phyloP scores from a whole-genome alignment of 805 yeast genomes.

The Wickerhamiella musiphila region DNA sequence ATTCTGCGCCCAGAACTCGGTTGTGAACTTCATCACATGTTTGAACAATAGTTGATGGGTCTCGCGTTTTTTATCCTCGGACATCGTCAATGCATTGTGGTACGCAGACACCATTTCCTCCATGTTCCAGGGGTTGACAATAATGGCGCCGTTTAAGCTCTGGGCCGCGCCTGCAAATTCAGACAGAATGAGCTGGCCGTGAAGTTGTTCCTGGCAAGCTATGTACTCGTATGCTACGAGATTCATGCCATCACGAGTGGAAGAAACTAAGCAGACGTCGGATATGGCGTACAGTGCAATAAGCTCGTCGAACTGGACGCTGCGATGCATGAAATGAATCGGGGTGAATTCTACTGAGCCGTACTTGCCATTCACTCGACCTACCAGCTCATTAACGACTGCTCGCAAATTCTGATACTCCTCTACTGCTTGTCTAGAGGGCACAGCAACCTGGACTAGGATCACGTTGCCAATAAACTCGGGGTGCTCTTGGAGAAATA shows the following conservation, averaged over 20 bases:
- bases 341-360: constrained; percentile 97
- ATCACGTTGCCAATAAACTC: constrained; percentile 98
- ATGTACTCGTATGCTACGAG: constrained; percentile 90
- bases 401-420: constrained; percentile 90
- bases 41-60: constrained; percentile 73
- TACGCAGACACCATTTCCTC: constrained; percentile 82
- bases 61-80: constrained; percentile 58
- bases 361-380: constrained; percentile 87
- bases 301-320: constrained; percentile 79
- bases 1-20: constrained; percentile 93
- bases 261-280: constrained; percentile 82
- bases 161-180: constrained; percentile 99
- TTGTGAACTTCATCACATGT: constrained; percentile 84
- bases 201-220: constrained; percentile 76
- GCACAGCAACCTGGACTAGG: constrained; percentile 91
- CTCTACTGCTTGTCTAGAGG: constrained; percentile 94
- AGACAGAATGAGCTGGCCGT: constrained; percentile 74
- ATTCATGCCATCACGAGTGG: constrained; percentile 98
- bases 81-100: constrained; percentile 69
- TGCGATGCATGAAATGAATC: constrained; percentile 87
- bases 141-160: constrained; percentile 78
- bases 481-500: constrained; percentile 80
- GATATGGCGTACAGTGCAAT: constrained; percentile 70
- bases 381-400: constrained; percentile 89
- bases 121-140: constrained; percentile 97